Conservation (phyloP, 2,329 filamentous ascomycete species). For the Fonsecaea pedrosoi region DNA sequence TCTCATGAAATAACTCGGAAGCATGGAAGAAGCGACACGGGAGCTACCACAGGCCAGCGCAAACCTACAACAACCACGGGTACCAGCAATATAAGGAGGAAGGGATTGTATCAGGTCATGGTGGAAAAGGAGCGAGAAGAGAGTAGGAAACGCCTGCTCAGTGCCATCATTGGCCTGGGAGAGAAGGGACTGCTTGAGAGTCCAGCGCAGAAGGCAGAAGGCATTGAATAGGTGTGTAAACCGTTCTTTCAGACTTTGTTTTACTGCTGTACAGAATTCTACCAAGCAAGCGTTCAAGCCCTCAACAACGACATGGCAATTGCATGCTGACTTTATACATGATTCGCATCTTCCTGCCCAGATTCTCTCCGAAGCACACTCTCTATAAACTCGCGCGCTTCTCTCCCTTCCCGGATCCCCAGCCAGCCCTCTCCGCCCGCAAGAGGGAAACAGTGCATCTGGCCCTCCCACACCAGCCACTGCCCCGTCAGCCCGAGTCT, state of each 20-base stretch:
- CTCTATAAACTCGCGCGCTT: slow-evolving; percentile 53
- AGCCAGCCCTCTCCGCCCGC: slow-evolving; percentile 56
- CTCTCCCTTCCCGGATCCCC: slow-evolving; percentile 55
- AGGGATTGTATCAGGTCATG: slow-evolving; percentile 54
- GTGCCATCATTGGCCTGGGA: slow-evolving; percentile 52
- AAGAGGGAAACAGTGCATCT: slow-evolving; percentile 67
- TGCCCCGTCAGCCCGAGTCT: slow-evolving; percentile 55
- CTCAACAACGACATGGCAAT: background rate
- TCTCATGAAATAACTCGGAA: slow-evolving; percentile 45
- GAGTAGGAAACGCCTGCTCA: slow-evolving; percentile 50
- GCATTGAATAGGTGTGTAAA: background rate
- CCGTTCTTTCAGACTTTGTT: background rate
- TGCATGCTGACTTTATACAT: background rate
- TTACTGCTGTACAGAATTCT: background rate
- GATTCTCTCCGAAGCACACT: slow-evolving; percentile 25
- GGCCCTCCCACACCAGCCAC: slow-evolving; percentile 65
- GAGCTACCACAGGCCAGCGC: slow-evolving; percentile 43
- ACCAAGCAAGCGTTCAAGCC: background rate
- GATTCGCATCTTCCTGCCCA: slow-evolving; percentile 8
- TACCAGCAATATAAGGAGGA: slow-evolving; percentile 40
- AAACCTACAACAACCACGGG: background rate
- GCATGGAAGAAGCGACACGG: background rate
- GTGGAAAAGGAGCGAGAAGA: slow-evolving; percentile 53
- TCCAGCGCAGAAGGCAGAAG: background rate
- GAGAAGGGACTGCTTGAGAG: slow-evolving; percentile 49